These are phyloP conservation scores for Leishmania braziliensis DNA, from an alignment of 208 protist species.

Conservation along the genomic window DNA sequence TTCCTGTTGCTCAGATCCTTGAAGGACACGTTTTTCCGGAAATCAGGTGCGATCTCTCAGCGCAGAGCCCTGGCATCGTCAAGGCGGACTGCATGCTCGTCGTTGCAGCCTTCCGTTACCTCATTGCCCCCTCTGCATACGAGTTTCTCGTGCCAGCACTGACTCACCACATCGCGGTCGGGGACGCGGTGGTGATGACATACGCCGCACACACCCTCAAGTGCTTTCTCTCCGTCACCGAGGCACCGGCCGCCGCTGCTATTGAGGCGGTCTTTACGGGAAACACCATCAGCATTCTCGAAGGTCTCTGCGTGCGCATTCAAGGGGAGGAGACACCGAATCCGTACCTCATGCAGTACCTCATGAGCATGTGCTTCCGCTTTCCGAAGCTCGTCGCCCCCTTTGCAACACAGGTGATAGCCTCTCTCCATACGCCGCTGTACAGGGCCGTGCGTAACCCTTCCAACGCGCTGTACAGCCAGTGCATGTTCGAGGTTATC, in stretches of 20 bases:
- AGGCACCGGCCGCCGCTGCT: constrained; percentile 31
- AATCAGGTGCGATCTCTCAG: constrained; percentile 51
- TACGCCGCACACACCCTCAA: constrained; percentile 95
- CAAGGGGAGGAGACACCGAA: constrained; percentile 61
- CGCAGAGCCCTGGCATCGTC: constrained; percentile 79
- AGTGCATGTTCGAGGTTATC: constrained; percentile 97
- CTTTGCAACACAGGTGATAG: constrained; percentile 66
- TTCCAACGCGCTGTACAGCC: constrained; percentile 94
- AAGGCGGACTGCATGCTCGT: constrained; percentile 97
- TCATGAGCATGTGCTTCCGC: constrained; percentile 77
- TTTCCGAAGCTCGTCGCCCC: constrained; percentile 46
- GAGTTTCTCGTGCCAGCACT: constrained; percentile 70
- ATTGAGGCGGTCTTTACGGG: constrained; percentile 49
- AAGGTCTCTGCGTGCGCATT: constrained; percentile 86
- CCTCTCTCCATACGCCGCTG: constrained; percentile 51
- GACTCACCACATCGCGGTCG: constrained; percentile 60
- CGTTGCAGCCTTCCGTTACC: constrained; percentile 93
- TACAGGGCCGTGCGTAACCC: constrained; percentile 87
- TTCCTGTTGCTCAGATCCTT: constrained; percentile 93
- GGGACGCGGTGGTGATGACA: constrained; percentile 88
- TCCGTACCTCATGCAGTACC: constrained; percentile 93
- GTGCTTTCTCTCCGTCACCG: constrained; percentile 79
- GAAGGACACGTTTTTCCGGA: constrained; percentile 87
- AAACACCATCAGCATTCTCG: constrained; percentile 66
- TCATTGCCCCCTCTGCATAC: constrained; percentile 58